Base-by-base conservation (phyloP, 2,329 filamentous ascomycete genomes). In the Lomentospora prolificans region DNA sequence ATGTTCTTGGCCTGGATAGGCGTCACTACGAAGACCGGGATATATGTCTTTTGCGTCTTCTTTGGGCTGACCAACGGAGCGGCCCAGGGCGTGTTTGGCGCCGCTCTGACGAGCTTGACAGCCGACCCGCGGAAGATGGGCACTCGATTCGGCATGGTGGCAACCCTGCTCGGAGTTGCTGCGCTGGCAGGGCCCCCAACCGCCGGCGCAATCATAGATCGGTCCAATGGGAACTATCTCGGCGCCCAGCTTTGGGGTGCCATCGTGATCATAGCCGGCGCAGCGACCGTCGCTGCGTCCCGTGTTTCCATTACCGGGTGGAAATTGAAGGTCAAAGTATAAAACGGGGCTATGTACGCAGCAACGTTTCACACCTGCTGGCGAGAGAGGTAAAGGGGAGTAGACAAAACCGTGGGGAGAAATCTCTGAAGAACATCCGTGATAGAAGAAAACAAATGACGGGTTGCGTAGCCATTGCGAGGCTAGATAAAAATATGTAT, bases 1-100 rank as follows among this genome's bases (percentile, higher is more conserved):
- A 67, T 80, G 57, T 66, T 81, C 31, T 82, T 76, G 60, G 70
- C 67, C 54, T 86, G 84, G 83, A 73, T 75, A 2, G 75, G 72
- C 0, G 78, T 85, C 1, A 62, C 58, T n/a, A 66, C 63, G 9
- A 61, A 61, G 2, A 58, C 64, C 2, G 69, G 67, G 57, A 73
- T 75, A 69, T 75, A 75, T 59, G 61, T 65, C 36, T 78, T 76
- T 62, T 69, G 69, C 36, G 68, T 70, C 30, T 65, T 74, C 50
- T 75, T 74, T 53, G 75, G 75, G 7, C 57, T 77, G n/a, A 63
- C 66, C 53, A 71, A 71, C 54, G 73, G 74, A 31, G 69, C 69
- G 3, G 69, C 69, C 8, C 71, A 75, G 61, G 72, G 70, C 3
- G 65, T 70, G n/a, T 75, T 72, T 52, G 65, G 69, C 10, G 66